Conservation (phyloP, 495 filamentous ascomycete species). For the Penicillium cinerascens region DNA sequence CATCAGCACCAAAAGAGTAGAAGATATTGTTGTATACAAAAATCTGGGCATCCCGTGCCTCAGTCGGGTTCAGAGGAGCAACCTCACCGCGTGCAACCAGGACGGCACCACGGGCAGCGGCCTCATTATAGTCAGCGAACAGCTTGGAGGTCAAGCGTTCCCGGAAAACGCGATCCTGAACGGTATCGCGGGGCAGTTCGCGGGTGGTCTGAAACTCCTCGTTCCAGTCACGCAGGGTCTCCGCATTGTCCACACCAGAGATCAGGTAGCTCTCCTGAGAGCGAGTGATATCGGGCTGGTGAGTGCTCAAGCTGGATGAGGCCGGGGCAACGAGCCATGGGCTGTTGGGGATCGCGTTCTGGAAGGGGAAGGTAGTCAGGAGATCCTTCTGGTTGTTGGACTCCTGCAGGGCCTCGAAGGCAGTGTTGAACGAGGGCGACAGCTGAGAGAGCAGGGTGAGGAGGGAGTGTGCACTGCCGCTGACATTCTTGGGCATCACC, state of each 20-base stretch:
- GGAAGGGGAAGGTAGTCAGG: conserved; percentile 87
- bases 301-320: conserved; percentile 58
- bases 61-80: conserved; percentile 94
- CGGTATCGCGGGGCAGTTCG: conserved; percentile 85
- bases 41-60: conserved; percentile 89
- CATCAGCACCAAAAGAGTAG: conserved; percentile 97
- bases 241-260: conserved; percentile 84
- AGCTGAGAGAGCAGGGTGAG: conserved; percentile 71
- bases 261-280: conserved; percentile 92
- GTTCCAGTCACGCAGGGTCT: conserved; percentile 96
- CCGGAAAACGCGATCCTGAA: conserved; percentile 94
- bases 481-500: conserved; percentile 56
- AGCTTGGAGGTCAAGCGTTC: conserved; percentile 92
- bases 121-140: conserved; percentile 96
- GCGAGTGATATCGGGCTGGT: conserved; percentile 79
- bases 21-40: conserved; percentile 99
- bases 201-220: conserved; percentile 97
- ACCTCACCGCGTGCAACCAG: conserved; percentile 91
- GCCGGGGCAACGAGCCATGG: conserved; percentile 84
- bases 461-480: conserved; percentile 75
- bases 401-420: conserved; percentile 74
- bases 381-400: conserved; percentile 80
- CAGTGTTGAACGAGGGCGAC: conserved; percentile 73
- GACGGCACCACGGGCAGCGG: conserved; percentile 88
- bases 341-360: conserved; percentile 85